Conservation (phyloP, 306 rosid species). For the Quercus cerris region DNA sequence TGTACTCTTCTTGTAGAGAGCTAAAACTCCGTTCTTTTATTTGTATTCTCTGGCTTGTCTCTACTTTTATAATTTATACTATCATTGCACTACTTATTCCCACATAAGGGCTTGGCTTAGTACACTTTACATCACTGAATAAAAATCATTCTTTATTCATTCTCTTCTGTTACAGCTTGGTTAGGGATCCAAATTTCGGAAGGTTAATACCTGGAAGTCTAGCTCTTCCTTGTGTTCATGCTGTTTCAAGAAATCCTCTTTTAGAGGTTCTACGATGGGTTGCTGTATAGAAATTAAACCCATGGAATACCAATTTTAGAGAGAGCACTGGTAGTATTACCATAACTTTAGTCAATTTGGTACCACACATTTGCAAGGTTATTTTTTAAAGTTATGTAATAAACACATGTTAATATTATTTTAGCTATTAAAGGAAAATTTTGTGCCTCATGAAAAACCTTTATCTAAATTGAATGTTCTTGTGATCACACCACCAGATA, state of each 20-base stretch:
- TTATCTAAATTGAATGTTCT: neutral
- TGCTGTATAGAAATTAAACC: neutral
- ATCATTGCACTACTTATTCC: too few species aligned
- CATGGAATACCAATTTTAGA: neutral
- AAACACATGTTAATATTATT: neutral
- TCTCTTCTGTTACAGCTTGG: too few species aligned
- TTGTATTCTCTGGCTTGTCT: too few species aligned
- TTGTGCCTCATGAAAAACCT: neutral
- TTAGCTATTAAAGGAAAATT: neutral
- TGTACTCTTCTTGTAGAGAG: too few species aligned
- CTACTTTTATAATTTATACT: too few species aligned
- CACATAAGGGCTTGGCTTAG: too few species aligned
- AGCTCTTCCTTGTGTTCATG: neutral
- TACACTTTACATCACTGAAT: too few species aligned
- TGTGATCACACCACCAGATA: too few species aligned
- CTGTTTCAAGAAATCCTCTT: neutral
- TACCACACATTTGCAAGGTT: neutral
- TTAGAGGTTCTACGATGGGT: neutral
- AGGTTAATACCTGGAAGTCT: too few species aligned
- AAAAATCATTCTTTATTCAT: too few species aligned
- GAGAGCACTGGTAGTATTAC: neutral
- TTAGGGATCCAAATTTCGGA: too few species aligned
- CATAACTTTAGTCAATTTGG: neutral
- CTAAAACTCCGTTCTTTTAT: too few species aligned
- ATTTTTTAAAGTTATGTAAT: neutral